Base-by-base conservation (phyloP, 2,329 filamentous ascomycete species). In the Fusarium scirpi region DNA sequence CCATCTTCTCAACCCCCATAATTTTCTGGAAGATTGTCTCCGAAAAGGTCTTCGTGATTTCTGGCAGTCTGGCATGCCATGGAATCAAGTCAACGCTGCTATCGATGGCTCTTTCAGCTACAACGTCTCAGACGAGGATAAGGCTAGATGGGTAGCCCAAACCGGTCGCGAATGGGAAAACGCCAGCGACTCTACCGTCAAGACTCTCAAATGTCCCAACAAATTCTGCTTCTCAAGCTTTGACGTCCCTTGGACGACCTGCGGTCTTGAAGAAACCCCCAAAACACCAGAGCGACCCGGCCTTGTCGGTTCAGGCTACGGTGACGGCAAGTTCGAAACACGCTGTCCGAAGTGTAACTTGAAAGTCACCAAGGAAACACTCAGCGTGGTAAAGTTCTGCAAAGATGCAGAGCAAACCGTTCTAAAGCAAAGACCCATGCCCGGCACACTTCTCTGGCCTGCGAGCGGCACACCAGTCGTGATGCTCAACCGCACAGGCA, bases 1-100 rank as follows among this genome's bases (percentile, higher is more conserved):
- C 0, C 90, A 91, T 69, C 88, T 91, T 84, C 83, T 93, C 3
- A 93, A 92, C 64, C 91, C 91, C 0, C 82, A 88, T 82, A 87
- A 72, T 76, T 85, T 12, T 6, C 34, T 74, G 5, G 73, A 76
- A 52, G 74, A 76, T 24, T 76, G 72, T 20, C 16, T 76, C 2
- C 56, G 63, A 5, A 62, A 49, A 46, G 74, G 74, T 0, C 46
- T 63, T n/a, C 57, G 72, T 1, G 43, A 62, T 2, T 57, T 76
- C 5, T 92, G 90, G 89, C 81, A 82, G 5, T 82, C 83, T 1
- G 85, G 86, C 0, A 82, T 93, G 63, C 91, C 91, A 0, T 93
- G 90, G 90, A 69, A 82, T n/a, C 76, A 82, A 0, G 78, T 90
- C 47, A 85, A 87, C 54, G 73, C 79, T 3, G 84, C 82, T 13